Evolutionary conservation across 495 filamentous ascomycete genomes (phyloP).

Genomic region (Penicillium mononematosum): DNA sequence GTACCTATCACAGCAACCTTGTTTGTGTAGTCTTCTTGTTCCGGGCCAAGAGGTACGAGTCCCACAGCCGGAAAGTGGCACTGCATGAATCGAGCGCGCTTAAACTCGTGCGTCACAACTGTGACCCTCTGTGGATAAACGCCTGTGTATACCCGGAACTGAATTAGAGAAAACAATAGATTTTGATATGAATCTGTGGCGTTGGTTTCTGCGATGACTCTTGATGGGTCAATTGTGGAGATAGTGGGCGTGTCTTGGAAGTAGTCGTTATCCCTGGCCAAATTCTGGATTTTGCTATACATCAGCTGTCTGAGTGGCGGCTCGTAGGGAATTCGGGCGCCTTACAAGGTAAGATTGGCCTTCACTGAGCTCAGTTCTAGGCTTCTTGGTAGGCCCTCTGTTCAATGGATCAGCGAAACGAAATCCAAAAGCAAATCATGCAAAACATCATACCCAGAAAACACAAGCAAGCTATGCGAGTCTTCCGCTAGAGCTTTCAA

Average conservation of each 20-base stretch:
- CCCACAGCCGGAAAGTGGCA: constrained; percentile 67
- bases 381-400: constrained; percentile 61
- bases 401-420: neutral
- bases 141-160: constrained; percentile 51
- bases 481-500: constrained; percentile 46
- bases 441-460: constrained; percentile 60
- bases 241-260: constrained; percentile 21
- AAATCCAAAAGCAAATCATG: neutral
- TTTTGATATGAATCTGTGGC: constrained; percentile 83
- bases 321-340: neutral
- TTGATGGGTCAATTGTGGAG: constrained; percentile 15
- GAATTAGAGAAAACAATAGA: constrained; percentile 64
- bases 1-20: constrained; percentile 60
- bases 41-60: constrained; percentile 25
- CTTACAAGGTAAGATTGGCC: constrained; percentile 61
- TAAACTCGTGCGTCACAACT: constrained; percentile 75
- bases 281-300: constrained; percentile 37
- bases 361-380: constrained; percentile 56
- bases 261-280: constrained; percentile 43
- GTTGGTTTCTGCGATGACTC: constrained; percentile 56
- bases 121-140: constrained; percentile 50
- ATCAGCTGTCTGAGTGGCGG: neutral
- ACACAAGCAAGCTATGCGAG: constrained; percentile 52
- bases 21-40: constrained; percentile 16
- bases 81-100: constrained; percentile 62